Evolutionary conservation across 2,329 filamentous ascomycete species (phyloP), one percentile per base, ranked within the genome.

Genomic region (Fusarium luffae): DNA sequence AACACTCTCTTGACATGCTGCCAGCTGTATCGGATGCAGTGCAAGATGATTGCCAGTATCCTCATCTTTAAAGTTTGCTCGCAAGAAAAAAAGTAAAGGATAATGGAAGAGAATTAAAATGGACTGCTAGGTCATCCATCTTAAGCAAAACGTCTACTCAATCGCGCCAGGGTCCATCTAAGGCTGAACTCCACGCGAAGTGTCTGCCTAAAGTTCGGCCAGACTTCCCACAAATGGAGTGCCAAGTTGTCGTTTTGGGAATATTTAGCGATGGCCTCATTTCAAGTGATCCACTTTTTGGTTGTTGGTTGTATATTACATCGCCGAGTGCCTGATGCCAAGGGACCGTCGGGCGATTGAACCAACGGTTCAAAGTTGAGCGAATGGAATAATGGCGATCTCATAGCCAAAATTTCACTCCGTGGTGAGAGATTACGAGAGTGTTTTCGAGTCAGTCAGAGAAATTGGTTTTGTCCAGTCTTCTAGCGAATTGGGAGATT

Each of bases 1-100:
- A 37, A 37, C 1, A 37, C 0, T 0, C 0, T 37, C 34, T 37
- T 37, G 18, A n/a, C 4, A n/a, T 0, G 7, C 1, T 11, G 10
- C 34, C 34, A 37, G 18, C 34, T 37, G 34, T 11, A 37, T 2
- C 5, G 5, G 10, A 37, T n/a, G 18, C 1, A 11, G 18, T 7
- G 1, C 10, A 3, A 37, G n/a, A 37, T 4, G 0, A n/a, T n/a
- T 11, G 18, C 2, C 18, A 3, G 18, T 11, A 37, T 2, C 3
- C 34, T 37, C 34, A 37, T 37, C 9, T 37, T 37, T 1, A 37
- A 18, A n/a, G 34, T 37, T 18, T 10, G 2, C 2, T 16, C 3
- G 10, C 18, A n/a, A n/a, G 18, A 37, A 37, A 7, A 37, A 37
- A n/a, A 18, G 1, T 4, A 32, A 6, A n/a, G 1, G 10, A 12